Conservation (phyloP, 495 filamentous ascomycete species). For the Aspergillus sparsus region DNA sequence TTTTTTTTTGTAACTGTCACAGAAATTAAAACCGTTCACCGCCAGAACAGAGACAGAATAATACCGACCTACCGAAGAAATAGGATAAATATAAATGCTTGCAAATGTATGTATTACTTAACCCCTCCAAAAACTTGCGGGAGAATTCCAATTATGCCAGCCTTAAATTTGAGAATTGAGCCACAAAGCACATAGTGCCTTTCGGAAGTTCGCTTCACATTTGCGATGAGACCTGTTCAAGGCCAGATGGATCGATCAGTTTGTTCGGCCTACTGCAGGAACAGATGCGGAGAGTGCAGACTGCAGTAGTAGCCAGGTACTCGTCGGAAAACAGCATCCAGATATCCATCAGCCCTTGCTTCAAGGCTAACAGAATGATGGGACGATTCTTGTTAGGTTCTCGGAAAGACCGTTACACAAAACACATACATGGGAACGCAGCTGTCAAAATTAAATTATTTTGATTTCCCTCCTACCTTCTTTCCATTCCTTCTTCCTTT, state of each 20-base stretch:
- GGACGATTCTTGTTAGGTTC: background rate
- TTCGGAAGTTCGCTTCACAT: slow-evolving; percentile 18
- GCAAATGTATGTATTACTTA: background rate
- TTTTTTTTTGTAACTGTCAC: no score
- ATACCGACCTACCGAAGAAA: no score
- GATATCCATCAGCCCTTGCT: slow-evolving; percentile 18
- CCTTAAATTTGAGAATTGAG: slow-evolving; percentile 17
- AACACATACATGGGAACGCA: slow-evolving; percentile 11
- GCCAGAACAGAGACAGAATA: no score
- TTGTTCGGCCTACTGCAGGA: slow-evolving; percentile 48
- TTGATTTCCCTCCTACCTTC: slow-evolving; percentile 9
- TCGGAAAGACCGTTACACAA: slow-evolving; percentile 14
- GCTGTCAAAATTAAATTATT: slow-evolving; percentile 21
- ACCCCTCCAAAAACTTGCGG: background rate
- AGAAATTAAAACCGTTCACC: no score
- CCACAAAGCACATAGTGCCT: slow-evolving; percentile 17
- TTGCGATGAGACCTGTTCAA: slow-evolving; percentile 30
- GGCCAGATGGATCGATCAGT: slow-evolving; percentile 24
- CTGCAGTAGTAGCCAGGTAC: slow-evolving; percentile 19
- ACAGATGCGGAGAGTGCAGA: slow-evolving; percentile 36
- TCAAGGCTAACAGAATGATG: background rate
- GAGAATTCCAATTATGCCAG: slow-evolving; percentile 9
- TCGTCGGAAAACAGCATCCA: slow-evolving; percentile 8
- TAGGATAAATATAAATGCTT: background rate
- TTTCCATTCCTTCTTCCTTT: slow-evolving; percentile 12